phyloP scores from a whole-genome alignment of 805 yeast genomes.

The Candida coquimbonensis region DNA sequence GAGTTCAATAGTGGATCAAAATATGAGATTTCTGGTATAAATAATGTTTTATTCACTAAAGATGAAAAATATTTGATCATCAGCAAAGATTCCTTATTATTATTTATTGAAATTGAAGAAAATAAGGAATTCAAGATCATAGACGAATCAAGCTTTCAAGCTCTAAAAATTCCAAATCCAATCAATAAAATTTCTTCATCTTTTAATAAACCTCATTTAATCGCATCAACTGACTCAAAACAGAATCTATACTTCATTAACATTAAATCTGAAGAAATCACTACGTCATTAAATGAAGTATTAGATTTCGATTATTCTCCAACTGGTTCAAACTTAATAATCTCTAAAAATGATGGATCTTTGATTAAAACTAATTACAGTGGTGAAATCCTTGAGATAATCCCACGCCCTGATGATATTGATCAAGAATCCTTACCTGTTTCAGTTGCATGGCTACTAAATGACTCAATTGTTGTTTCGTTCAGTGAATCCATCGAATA shows the following conservation, averaged over 20 bases:
- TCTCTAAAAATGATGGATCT: constrained; percentile 11
- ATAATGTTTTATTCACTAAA: constrained; percentile 25
- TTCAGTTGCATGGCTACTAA: constrained; percentile 14
- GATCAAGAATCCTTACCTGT: constrained; percentile 12
- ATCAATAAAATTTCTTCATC: constrained; percentile 20
- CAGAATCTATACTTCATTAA: constrained; percentile 13
- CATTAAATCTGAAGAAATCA: neutral
- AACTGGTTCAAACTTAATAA: constrained; percentile 15
- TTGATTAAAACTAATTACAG: constrained; percentile 10
- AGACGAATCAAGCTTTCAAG: constrained; percentile 7
- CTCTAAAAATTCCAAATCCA: constrained; percentile 4
- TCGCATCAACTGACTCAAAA: constrained; percentile 14
- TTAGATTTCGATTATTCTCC: constrained; percentile 20
- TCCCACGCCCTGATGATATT: constrained; percentile 14
- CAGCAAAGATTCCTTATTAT: constrained; percentile 5
- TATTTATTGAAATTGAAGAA: neutral
- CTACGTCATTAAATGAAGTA: constrained; percentile 14
- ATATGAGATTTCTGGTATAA: constrained; percentile 18
- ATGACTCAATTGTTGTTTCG: constrained; percentile 15
- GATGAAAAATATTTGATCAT: constrained; percentile 27
- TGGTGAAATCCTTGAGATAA: constrained; percentile 7
- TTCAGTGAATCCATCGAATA: constrained; percentile 23
- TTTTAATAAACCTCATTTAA: constrained; percentile 12
- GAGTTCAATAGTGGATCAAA: constrained; percentile 5
- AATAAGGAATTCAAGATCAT: neutral